A percentile compares a stretch with the other conserved stretches of the same genome.
phyloP scores from a whole-genome alignment of 192 early-diverging fungal species.

The Haplosporangium gracile region DNA sequence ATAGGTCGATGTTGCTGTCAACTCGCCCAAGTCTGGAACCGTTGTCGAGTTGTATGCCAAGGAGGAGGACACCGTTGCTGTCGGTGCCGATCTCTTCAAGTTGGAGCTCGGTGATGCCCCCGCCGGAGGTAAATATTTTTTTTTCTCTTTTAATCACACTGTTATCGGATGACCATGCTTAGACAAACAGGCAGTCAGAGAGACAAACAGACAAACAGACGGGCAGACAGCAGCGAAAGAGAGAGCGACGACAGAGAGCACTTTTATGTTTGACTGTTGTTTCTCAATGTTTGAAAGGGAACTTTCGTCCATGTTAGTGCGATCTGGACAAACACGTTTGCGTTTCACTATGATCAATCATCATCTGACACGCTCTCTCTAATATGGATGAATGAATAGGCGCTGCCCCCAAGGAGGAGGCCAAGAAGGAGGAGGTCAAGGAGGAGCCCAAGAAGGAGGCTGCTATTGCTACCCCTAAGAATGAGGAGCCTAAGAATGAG shows the following conservation, averaged over 20 bases:
- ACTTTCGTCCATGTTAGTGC: background rate
- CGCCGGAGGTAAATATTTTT: constrained; percentile 60
- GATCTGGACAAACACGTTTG: background rate
- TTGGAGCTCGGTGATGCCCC: constrained; percentile 84
- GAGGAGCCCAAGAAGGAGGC: constrained; percentile 59
- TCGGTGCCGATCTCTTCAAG: constrained; percentile 94
- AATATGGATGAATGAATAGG: constrained; percentile 9
- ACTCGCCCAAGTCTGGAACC: constrained; percentile 93
- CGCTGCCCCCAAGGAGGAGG: constrained; percentile 60
- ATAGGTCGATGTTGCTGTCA: constrained; percentile 97
- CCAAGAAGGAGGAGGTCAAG: constrained; percentile 58
- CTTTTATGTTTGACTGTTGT: background rate
- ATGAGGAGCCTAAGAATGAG: constrained; percentile 55
- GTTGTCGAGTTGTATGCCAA: constrained; percentile 85
- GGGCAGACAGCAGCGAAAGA: background rate
- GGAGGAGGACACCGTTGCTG: constrained; percentile 91
- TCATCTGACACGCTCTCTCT: background rate
- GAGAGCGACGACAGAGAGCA: background rate
- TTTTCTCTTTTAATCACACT: background rate
- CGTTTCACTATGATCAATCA: background rate
- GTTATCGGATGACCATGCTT: background rate
- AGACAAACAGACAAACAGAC: background rate
- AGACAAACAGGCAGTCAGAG: background rate
- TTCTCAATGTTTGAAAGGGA: background rate
- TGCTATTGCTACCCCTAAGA: constrained; percentile 27